Evolutionary conservation across 441 rosid species (phyloP), one percentile per base, ranked within the genome.

Genomic region (Hura crepitans): DNA sequence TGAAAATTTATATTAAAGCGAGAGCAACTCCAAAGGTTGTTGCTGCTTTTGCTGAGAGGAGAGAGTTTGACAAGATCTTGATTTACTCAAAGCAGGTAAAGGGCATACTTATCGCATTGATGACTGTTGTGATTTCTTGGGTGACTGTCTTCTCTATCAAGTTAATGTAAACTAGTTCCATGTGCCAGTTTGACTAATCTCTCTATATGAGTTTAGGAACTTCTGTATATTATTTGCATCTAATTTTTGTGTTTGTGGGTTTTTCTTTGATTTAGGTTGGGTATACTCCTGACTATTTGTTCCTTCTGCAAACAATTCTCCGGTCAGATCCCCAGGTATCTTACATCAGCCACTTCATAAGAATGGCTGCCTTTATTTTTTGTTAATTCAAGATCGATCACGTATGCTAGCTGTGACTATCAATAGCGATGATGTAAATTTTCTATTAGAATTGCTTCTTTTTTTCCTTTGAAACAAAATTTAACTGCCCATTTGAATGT

Each of bases 1-100:
- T 96, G 72, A 96, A 96, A 80, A 93, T 96, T 77, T 96, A 89
- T 78, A 90, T 93, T 72, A 96, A 96, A 85, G 99, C 99, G 47
- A 86, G 97, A 80, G 99, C 96, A 56, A 96, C 99, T 53, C 99
- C 99, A 31, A 96, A 96, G 87, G 99, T 96, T 78, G 98, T 96
- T 28, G 97, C 99, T 46, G 99, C 98, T 75, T 96, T 96, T 84
- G 99, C 99, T 43, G 99, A 96, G 81, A 80, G 99, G 74, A 90
- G 98, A 78, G 99, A 96, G 89, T 96, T 96, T 71, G 99, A 96
- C 85, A 96, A 96, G 75, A 96, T 96, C 73, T 70, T 96, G 80
- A 89, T 96, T 68, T 96, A 96, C 77, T 96, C 99, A 14, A 96
- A 93, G 92, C 99, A 96, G 97, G 99, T 96, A 73, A 71, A 47